Conservation (phyloP, 352 stramenopile species). For the Phytophthora pinifolia region DNA sequence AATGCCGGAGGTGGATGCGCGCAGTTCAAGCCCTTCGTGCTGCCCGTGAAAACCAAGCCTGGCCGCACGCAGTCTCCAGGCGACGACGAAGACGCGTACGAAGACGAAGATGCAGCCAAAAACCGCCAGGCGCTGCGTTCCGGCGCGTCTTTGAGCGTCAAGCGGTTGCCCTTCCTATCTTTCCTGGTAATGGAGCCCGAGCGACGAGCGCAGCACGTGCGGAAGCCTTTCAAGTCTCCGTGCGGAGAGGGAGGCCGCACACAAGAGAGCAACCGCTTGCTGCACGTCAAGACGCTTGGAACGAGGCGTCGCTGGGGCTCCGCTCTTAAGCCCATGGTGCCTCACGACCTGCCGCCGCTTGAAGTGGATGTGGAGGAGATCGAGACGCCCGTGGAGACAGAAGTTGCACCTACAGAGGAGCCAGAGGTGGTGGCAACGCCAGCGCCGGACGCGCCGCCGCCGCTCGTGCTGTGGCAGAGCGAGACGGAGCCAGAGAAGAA, state of each 20-base stretch:
- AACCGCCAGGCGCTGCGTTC: constrained; percentile 59
- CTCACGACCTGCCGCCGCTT: constrained; percentile 61
- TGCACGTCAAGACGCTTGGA: constrained; percentile 85
- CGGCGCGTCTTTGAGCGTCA: constrained; percentile 59
- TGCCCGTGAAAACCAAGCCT: constrained; percentile 49
- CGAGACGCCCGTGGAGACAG: constrained; percentile 28
- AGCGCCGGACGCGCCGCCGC: constrained; percentile 45
- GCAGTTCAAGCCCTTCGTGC: constrained; percentile 81
- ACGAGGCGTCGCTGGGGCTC: constrained; percentile 67
- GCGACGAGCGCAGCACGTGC: constrained; percentile 53
- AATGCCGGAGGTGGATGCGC: constrained; percentile 16
- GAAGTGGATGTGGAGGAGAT: constrained; percentile 71
- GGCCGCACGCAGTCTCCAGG: constrained; percentile 1
- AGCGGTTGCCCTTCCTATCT: constrained; percentile 80
- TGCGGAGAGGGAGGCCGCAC: constrained; percentile 58
- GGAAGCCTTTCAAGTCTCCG: constrained; percentile 77
- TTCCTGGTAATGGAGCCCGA: constrained; percentile 73
- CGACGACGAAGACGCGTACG: constrained; percentile 33
- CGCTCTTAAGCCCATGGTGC: constrained; percentile 54
- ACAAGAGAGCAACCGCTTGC: constrained; percentile 70
- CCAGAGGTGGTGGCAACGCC: constrained; percentile 14
- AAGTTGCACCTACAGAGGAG: constrained; percentile 26
- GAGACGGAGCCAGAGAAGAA: constrained; percentile 59
- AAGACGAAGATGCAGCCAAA: constrained; percentile 33
- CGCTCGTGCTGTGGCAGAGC: constrained; percentile 82